These are phyloP conservation scores for Monilinia aucupariae DNA, from an alignment of 2,329 filamentous ascomycete species.

Conservation along the genomic window DNA sequence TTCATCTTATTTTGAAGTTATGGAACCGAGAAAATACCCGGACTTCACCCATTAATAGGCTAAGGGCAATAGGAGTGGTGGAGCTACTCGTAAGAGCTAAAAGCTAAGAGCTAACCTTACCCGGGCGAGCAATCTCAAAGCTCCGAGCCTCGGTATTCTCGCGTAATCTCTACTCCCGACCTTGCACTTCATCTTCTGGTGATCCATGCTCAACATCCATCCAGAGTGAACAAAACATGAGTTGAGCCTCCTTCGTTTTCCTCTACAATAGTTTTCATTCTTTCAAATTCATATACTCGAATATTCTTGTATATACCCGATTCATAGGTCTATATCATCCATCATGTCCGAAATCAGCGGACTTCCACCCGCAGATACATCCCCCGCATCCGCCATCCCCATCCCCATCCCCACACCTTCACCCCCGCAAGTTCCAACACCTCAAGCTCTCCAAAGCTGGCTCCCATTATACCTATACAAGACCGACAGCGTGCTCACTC, in stretches of 20 bases:
- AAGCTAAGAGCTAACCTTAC: background rate
- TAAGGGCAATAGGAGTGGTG: no score
- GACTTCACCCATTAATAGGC: background rate
- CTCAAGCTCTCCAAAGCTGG: slow-evolving; percentile 29
- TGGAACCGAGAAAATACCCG: background rate
- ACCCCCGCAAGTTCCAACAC: slow-evolving; percentile 21
- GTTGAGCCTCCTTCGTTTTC: background rate
- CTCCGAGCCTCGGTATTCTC: slow-evolving; percentile 16
- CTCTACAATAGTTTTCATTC: background rate
- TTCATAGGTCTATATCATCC: background rate
- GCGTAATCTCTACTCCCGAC: slow-evolving; percentile 6
- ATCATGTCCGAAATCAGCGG: slow-evolving; percentile 30
- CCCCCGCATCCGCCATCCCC: slow-evolving; percentile 22
- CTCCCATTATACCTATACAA: slow-evolving; percentile 33
- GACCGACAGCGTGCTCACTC: slow-evolving; percentile 39
- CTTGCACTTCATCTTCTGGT: background rate
- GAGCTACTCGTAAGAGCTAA: background rate
- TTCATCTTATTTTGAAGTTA: background rate
- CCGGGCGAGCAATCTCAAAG: background rate
- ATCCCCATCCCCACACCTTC: slow-evolving; percentile 17
- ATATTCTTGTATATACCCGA: background rate
- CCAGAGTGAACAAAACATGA: background rate
- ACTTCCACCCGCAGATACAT: slow-evolving; percentile 24
- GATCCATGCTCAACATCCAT: slow-evolving; percentile 7
- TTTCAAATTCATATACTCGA: background rate